phyloP scores from a whole-genome alignment of 495 filamentous ascomycete species.

The Xylaria sp. region DNA sequence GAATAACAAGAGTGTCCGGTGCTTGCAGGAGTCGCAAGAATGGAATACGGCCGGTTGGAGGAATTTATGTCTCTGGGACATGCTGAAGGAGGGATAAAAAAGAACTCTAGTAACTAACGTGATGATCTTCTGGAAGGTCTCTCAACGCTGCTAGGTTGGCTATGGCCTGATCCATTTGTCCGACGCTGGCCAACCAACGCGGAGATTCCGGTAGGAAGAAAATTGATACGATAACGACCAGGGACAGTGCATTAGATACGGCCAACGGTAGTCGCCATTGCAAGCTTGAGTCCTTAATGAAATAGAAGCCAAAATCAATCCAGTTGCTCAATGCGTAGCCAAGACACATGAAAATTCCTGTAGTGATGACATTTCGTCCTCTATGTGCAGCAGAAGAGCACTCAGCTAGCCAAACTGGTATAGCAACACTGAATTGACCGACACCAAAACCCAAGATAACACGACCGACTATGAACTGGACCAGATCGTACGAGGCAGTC shows the following conservation, averaged over 20 bases:
- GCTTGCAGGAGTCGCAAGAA: no score
- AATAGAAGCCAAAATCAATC: slow-evolving; percentile 52
- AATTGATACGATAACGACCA: slow-evolving; percentile 37
- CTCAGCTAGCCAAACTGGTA: slow-evolving; percentile 63
- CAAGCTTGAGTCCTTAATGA: slow-evolving; percentile 23
- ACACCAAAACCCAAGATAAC: slow-evolving; percentile 57
- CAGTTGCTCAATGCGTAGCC: slow-evolving; percentile 50
- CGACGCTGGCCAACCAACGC: slow-evolving; percentile 57
- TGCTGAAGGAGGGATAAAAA: no score
- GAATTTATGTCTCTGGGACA: no score
- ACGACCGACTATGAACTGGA: slow-evolving; percentile 60
- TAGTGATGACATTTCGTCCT: slow-evolving; percentile 55
- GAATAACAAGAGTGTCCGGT: no score
- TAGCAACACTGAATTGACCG: slow-evolving; percentile 57
- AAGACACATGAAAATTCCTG: slow-evolving; percentile 57
- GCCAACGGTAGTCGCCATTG: slow-evolving; percentile 39
- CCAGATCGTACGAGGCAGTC: slow-evolving; percentile 40
- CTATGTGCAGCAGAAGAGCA: slow-evolving; percentile 48
- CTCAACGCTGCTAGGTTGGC: slow-evolving; percentile 44
- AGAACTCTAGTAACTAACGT: no score
- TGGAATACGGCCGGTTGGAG: no score
- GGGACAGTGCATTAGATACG: slow-evolving; percentile 35
- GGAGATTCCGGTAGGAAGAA: slow-evolving; percentile 55
- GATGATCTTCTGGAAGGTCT: slow-evolving; percentile 35
- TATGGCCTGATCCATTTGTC: slow-evolving; percentile 51